Evolutionary conservation across 140 eudicot genomes (phyloP).

Genomic region (Bidens hawaiensis): DNA sequence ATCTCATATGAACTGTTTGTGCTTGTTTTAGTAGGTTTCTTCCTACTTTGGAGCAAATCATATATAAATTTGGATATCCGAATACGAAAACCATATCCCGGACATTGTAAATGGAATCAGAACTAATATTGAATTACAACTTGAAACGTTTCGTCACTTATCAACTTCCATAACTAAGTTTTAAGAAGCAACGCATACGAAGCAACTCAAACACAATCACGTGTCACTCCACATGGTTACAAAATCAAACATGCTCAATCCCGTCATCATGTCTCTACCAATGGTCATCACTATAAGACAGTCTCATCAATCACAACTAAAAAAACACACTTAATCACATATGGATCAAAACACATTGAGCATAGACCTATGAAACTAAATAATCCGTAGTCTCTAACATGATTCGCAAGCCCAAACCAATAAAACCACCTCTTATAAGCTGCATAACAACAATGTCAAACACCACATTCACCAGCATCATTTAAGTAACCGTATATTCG

Average conservation of each 20-base stretch:
- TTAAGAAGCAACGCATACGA: not conserved
- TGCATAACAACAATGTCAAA: not conserved
- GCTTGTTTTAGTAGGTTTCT: conserved; percentile 5
- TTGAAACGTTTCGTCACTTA: not conserved
- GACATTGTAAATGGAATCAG: not conserved
- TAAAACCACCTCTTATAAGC: not conserved
- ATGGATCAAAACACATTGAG: not conserved
- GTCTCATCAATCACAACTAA: too few species aligned
- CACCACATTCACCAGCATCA: conserved; percentile 1
- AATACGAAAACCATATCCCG: not conserved
- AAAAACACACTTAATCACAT: not conserved
- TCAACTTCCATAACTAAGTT: not conserved
- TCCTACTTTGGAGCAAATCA: not conserved
- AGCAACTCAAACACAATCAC: not conserved
- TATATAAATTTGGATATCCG: not conserved
- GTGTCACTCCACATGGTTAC: not conserved
- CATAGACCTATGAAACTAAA: not conserved
- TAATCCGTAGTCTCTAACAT: not conserved
- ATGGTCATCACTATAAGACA: too few species aligned
- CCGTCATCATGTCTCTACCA: not conserved
- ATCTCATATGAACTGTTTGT: not conserved
- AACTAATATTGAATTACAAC: not conserved
- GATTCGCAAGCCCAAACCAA: not conserved
- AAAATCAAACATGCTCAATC: not conserved
- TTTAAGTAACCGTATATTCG: not conserved